Conservation (phyloP, 179 eudicot genomes). For the Silene vulgaris region DNA sequence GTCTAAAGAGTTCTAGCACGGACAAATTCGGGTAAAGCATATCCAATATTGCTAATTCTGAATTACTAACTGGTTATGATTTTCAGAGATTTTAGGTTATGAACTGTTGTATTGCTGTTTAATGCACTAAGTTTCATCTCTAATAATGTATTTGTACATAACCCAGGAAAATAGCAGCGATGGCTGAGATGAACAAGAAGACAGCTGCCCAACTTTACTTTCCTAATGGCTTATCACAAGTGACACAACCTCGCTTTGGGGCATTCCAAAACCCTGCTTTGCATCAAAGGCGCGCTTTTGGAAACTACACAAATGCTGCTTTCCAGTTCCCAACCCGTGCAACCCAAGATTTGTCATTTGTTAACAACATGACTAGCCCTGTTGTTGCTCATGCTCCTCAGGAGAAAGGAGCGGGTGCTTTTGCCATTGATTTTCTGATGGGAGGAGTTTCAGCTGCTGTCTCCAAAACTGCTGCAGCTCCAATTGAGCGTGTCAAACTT, state of each 20-base stretch:
- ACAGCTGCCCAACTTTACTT: slow-evolving; percentile 41
- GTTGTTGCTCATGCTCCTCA: slow-evolving; percentile 57
- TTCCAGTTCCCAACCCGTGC: slow-evolving; percentile 32
- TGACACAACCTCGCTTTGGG: slow-evolving; percentile 36
- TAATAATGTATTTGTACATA: not conserved
- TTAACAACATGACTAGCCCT: slow-evolving; percentile 35
- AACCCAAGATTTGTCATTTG: slow-evolving; percentile 39
- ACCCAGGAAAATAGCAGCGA: slow-evolving; percentile 15
- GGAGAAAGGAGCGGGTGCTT: slow-evolving; percentile 50
- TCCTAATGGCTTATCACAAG: slow-evolving; percentile 35
- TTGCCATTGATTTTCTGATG: slow-evolving; percentile 66
- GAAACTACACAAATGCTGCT: slow-evolving; percentile 47
- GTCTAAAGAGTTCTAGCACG: not conserved
- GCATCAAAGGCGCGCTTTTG: slow-evolving; percentile 33
- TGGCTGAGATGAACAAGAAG: slow-evolving; percentile 53
- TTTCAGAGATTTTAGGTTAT: not conserved
- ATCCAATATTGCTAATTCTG: not conserved
- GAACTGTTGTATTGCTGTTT: not conserved
- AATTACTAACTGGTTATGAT: not conserved
- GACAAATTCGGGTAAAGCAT: not conserved
- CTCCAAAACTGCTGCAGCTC: slow-evolving; percentile 76
- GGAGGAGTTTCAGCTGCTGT: slow-evolving; percentile 83
- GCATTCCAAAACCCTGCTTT: slow-evolving; percentile 37
- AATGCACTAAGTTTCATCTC: not conserved
- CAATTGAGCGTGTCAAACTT: slow-evolving; percentile 74